Conservation (phyloP, 1,139 yeast genomes). For the Geotrichum histeridarum region DNA sequence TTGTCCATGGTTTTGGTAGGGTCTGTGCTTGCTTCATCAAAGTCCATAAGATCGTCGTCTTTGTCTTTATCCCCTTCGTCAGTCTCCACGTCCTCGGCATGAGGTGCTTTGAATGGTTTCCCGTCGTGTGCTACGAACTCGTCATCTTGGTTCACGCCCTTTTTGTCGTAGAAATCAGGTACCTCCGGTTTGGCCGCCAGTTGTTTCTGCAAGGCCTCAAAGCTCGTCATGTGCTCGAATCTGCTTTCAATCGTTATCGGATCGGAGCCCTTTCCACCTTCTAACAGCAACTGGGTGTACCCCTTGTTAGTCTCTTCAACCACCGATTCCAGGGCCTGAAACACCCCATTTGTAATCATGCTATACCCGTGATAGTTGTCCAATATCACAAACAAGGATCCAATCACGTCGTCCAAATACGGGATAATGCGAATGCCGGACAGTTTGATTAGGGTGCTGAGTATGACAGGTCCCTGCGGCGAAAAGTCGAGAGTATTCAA, state of each 20-base stretch:
- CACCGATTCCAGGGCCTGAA: slow-evolving; percentile 63
- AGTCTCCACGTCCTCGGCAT: slow-evolving; percentile 27
- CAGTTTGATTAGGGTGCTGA: slow-evolving; percentile 60
- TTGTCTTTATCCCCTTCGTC: slow-evolving; percentile 22
- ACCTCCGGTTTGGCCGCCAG: slow-evolving; percentile 19
- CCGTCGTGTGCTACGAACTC: slow-evolving; percentile 35
- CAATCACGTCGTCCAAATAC: slow-evolving; percentile 65
- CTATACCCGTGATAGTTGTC: slow-evolving; percentile 84
- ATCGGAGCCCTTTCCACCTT: slow-evolving; percentile 7
- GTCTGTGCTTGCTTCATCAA: slow-evolving; percentile 30
- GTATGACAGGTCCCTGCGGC: slow-evolving; percentile 66
- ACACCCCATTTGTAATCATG: slow-evolving; percentile 65
- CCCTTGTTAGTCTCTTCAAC: slow-evolving; percentile 48
- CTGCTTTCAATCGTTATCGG: slow-evolving; percentile 9
- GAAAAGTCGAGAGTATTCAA: slow-evolving; percentile 65
- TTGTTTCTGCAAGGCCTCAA: slow-evolving; percentile 26
- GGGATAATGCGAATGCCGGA: slow-evolving; percentile 65
- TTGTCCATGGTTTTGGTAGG: slow-evolving; percentile 28
- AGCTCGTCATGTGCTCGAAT: slow-evolving; percentile 16
- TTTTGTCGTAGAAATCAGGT: slow-evolving; percentile 21
- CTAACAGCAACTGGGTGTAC: slow-evolving; percentile 27
- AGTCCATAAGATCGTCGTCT: slow-evolving; percentile 29
- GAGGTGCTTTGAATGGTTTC: slow-evolving; percentile 10
- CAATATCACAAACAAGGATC: slow-evolving; percentile 66
- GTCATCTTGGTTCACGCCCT: slow-evolving; percentile 42